Conservation (phyloP, 331 rosid genomes). For the Stylosanthes scabra region DNA sequence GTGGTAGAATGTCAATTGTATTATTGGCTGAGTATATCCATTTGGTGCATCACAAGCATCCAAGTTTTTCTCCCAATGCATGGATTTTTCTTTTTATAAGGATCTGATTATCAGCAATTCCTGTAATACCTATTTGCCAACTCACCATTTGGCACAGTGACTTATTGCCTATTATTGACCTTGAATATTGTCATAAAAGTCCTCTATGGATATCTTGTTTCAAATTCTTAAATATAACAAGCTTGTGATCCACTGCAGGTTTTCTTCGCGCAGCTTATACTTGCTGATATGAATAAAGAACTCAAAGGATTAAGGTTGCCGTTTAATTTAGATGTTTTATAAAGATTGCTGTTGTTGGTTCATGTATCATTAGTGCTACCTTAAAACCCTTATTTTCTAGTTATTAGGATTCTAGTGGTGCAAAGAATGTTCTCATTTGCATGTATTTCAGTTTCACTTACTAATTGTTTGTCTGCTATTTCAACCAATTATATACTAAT, state of each 20-base stretch:
- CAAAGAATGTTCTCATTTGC: not conserved
- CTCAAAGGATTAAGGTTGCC: constrained; percentile 87
- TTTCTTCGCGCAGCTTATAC: constrained; percentile 90
- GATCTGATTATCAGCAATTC: not conserved
- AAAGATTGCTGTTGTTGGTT: constrained; percentile 20
- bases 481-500: not conserved
- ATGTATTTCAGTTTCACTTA: not conserved
- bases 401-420: constrained; percentile 29
- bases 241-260: constrained; percentile 61
- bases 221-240: constrained; percentile 32
- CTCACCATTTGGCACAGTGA: not conserved
- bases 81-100: constrained; percentile 16
- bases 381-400: constrained; percentile 10
- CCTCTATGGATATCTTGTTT: constrained; percentile 28
- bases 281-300: constrained; percentile 85
- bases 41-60: no score
- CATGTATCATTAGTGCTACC: constrained; percentile 15
- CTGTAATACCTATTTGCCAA: not conserved
- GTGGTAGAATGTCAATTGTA: no score
- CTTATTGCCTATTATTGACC: not conserved
- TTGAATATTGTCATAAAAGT: constrained; percentile 7
- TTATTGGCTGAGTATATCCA: no score
- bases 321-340: constrained; percentile 30
- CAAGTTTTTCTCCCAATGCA: not conserved
- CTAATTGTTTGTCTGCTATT: constrained; percentile 16